Percentiles rank a stretch among this genome's conserved stretches.
These are phyloP conservation scores for Neostapfia colusana DNA, from an alignment of 176 grass and related monocot genomes.

Conservation along the genomic window DNA sequence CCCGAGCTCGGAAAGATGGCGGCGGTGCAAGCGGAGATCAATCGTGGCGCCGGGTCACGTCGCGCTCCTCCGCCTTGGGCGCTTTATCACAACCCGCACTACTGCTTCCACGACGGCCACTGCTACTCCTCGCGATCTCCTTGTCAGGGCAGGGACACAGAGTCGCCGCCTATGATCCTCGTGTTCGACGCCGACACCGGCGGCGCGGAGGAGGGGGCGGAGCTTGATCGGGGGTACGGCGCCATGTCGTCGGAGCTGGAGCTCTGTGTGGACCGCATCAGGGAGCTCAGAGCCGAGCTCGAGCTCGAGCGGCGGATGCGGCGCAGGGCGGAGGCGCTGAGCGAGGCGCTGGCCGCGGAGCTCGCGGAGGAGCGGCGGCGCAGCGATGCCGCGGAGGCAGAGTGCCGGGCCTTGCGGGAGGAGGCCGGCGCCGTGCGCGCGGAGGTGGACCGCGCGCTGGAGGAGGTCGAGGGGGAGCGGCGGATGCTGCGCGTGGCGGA, in stretches of 20 bases:
- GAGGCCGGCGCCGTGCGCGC: conserved; percentile 41
- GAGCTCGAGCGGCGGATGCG: conserved; percentile 67
- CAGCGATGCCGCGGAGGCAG: conserved; percentile 44
- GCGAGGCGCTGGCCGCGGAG: conserved; percentile 52
- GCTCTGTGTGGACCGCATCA: conserved; percentile 34
- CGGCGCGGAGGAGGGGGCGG: background rate
- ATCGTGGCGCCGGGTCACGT: conserved; percentile 31
- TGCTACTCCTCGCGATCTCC: background rate
- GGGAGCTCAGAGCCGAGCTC: conserved; percentile 52
- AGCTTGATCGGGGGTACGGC: background rate
- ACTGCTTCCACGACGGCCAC: too few relatives aligned
- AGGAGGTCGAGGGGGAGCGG: conserved; percentile 66
- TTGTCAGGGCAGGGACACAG: background rate
- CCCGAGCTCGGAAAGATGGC: conserved; percentile 44
- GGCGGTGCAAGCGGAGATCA: conserved; percentile 28
- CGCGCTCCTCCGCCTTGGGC: conserved; percentile 39
- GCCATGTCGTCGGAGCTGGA: conserved; percentile 43
- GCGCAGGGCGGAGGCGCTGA: conserved; percentile 56
- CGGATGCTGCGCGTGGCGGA: conserved; percentile 72
- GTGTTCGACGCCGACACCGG: conserved; percentile 9
- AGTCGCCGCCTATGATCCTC: conserved; percentile 40
- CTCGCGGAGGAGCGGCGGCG: conserved; percentile 62
- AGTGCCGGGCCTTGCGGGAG: conserved; percentile 44
- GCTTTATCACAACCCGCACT: conserved; percentile 76
- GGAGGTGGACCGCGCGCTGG: conserved; percentile 22